These are phyloP conservation scores for Crithidia brevicula DNA, from an alignment of 208 protist genomes.

Conservation along the genomic window DNA sequence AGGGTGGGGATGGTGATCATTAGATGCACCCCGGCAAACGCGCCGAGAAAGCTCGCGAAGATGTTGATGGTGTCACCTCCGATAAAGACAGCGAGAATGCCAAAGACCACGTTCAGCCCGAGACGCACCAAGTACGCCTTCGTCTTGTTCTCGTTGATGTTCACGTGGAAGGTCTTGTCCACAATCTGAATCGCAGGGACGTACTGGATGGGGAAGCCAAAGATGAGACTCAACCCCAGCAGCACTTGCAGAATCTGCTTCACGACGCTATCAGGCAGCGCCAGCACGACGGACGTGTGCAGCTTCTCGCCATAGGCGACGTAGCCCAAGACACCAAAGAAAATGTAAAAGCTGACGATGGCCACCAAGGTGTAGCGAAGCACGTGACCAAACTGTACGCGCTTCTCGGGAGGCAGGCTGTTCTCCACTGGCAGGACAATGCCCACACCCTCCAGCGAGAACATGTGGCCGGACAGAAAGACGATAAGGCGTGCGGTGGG, in stretches of 20 bases:
- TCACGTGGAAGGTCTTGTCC: slow-evolving; percentile 59
- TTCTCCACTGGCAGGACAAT: slow-evolving; percentile 83
- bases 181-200: slow-evolving; percentile 85
- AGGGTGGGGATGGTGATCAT: slow-evolving; percentile 78
- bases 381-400: slow-evolving; percentile 39
- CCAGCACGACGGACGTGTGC: slow-evolving; percentile 72
- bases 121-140: slow-evolving; percentile 54
- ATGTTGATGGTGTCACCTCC: slow-evolving; percentile 77
- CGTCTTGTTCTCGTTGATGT: slow-evolving; percentile 23
- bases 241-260: slow-evolving; percentile 58
- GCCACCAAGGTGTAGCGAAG: slow-evolving; percentile 60
- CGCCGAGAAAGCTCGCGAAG: slow-evolving; percentile 80
- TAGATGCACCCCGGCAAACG: slow-evolving; percentile 79
- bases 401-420: slow-evolving; percentile 56
- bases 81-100: slow-evolving; percentile 54
- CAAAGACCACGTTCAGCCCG: slow-evolving; percentile 58
- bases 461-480: slow-evolving; percentile 83
- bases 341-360: slow-evolving; percentile 66
- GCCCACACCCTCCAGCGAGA: slow-evolving; percentile 80
- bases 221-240: slow-evolving; percentile 70
- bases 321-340: slow-evolving; percentile 77
- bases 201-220: slow-evolving; percentile 83
- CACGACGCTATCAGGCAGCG: slow-evolving; percentile 46
- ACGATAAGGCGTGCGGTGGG: slow-evolving; percentile 55
- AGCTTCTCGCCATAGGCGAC: slow-evolving; percentile 70